A percentile compares a stretch with the other conserved stretches of the same genome.
phyloP scores from a whole-genome alignment of 2,329 filamentous ascomycete species.

The Cryphonectria japonica region DNA sequence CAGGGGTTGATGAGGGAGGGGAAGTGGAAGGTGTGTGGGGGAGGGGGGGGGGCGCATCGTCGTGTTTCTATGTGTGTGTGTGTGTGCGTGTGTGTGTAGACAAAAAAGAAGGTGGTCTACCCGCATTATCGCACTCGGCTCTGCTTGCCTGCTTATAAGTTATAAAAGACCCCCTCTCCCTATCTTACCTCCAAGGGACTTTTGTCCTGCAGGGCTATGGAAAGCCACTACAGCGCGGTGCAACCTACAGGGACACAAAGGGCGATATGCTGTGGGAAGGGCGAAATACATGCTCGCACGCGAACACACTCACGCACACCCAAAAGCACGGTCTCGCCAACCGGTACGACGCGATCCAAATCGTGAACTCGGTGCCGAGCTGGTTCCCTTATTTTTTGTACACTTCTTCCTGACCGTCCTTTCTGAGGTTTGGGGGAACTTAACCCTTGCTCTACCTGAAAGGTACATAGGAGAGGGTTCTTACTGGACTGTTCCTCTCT shows the following conservation, averaged over 20 bases:
- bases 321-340: neutral
- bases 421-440: neutral
- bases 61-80: neutral
- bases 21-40: too few relatives aligned
- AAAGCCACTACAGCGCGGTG: slow-evolving; percentile 12
- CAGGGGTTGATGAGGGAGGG: neutral
- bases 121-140: neutral
- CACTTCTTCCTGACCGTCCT: neutral
- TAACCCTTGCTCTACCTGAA: neutral
- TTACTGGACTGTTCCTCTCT: neutral
- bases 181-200: neutral
- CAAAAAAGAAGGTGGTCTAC: slow-evolving; percentile 1
- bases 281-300: slow-evolving; percentile 8
- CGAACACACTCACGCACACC: neutral
- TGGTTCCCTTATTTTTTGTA: neutral
- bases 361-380: neutral
- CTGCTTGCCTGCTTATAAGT: slow-evolving; percentile 4
- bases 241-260: neutral
- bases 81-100: neutral
- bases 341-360: neutral
- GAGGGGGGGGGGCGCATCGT: neutral
- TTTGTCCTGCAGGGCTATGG: slow-evolving; percentile 9
- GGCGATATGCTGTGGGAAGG: neutral
- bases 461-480: neutral
- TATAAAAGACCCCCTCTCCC: neutral